Evolutionary conservation across 148 eudicot genomes (phyloP), one percentile per base, ranked within the genome.

Genomic region (Salicornia ramosissima): DNA sequence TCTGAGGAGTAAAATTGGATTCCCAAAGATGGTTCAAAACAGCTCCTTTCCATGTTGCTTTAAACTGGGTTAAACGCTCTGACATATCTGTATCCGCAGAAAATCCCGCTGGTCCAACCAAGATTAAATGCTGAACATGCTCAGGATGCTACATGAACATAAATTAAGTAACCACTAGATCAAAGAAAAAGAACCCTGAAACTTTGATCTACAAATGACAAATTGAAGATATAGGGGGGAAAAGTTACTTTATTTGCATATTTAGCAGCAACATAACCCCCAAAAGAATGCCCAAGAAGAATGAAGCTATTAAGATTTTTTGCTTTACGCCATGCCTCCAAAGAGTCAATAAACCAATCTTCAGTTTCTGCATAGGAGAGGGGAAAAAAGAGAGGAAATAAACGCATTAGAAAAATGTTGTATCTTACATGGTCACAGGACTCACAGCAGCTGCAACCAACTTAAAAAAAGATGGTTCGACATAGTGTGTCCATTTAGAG

Each of bases 281-380:
- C 98, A 79, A 93, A 88, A 45, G 98, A 93, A 79, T 93, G 98
- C 34, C 98, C 98, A 72, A 93, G 95, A 69, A 93, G 86, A 69
- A 93, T 80, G 69, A 93, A 90, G 72, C 81, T 85, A 77, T 76
- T 73, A 54, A 93, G 90, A 46, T 90, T 86, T 73, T 86, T 84
- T 70, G 98, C 88, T 75, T 82, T 93, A 22, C 96, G 86, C 98
- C 98, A 93, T 79, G 81, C 98, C 89, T 93, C 98, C 28, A 93
- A 80, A 64, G 98, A 90, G 71, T 93, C 98, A 54, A 90, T 83
- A 75, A 93, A 93, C 98, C 96, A 93, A 30, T 84, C 96, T 84
- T 94, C 99, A 57, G 99, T 94, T 80, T 94, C 99, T 94, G 86
- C 75, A 86, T 68, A 33, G 55, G 12, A 49, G 51, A 24, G 49